Conservation (phyloP, 768 basidiomycete genomes). For the Suillus americanus region DNA sequence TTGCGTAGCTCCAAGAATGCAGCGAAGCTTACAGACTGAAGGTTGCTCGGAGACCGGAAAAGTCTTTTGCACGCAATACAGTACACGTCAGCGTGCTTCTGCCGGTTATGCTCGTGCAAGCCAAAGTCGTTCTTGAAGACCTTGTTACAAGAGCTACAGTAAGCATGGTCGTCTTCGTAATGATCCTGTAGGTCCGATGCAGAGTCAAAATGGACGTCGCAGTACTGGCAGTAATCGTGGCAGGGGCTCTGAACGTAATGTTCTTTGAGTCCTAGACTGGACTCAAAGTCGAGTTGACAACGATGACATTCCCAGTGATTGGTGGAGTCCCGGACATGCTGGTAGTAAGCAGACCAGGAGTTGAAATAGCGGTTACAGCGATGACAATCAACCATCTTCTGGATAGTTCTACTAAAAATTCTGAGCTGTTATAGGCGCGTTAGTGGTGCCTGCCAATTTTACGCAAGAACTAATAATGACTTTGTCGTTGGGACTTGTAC, state of each 20-base stretch:
- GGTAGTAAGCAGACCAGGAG: constrained; percentile 24
- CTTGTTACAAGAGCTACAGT: constrained; percentile 41
- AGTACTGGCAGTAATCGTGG: constrained; percentile 55
- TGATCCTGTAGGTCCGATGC: constrained; percentile 39
- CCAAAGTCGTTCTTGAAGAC: constrained; percentile 41
- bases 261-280: constrained; percentile 38
- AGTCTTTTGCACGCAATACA: constrained; percentile 43
- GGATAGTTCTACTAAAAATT: background rate
- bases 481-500: background rate
- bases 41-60: constrained; percentile 35
- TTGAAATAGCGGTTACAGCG: constrained; percentile 41
- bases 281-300: constrained; percentile 47
- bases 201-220: constrained; percentile 42
- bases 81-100: constrained; percentile 42
- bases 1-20: background rate
- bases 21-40: constrained; percentile 15
- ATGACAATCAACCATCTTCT: constrained; percentile 37
- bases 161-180: constrained; percentile 38
- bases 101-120: constrained; percentile 49
- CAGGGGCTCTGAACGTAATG: constrained; percentile 51
- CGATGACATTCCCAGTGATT: constrained; percentile 45
- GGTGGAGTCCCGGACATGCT: constrained; percentile 37
- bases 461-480: background rate
- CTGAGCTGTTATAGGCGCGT: constrained; percentile 1
- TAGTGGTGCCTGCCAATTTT: background rate